These are phyloP conservation scores for Cutaneotrichosporon dermatis DNA, from an alignment of 1,284 basidiomycete species.

Conservation along the genomic window DNA sequence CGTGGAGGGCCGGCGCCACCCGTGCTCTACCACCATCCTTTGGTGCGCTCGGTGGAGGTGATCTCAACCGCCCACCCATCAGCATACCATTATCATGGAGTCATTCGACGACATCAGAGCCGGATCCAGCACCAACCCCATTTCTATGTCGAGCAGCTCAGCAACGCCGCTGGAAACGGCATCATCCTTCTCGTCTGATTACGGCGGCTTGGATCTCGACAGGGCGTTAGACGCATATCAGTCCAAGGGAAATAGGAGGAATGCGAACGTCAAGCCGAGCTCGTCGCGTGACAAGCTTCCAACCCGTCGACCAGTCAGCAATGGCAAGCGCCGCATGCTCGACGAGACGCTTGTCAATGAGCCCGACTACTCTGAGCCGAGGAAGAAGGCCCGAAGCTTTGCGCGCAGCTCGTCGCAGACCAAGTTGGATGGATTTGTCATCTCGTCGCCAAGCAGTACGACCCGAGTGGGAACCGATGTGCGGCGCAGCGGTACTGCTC, in stretches of 20 bases:
- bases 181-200: not conserved
- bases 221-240: not conserved
- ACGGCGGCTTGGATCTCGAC: not conserved
- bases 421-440: not conserved
- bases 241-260: not conserved
- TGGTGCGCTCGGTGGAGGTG: not conserved
- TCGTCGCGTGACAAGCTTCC: not conserved
- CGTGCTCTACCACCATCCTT: not conserved
- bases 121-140: not conserved
- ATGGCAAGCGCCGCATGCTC: not conserved
- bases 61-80: not conserved
- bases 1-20: too few species aligned
- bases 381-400: not conserved
- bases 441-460: too few species aligned
- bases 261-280: not conserved
- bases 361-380: not conserved
- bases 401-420: not conserved
- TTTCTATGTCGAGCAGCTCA: not conserved
- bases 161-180: not conserved
- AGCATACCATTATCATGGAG: not conserved
- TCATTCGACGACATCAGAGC: not conserved
- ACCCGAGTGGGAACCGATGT: too few species aligned
- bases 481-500: too few species aligned
- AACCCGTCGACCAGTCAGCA: too few species aligned
- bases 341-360: constrained; percentile 3